These are phyloP conservation scores for Scytalidium sp. DNA, from an alignment of 2,329 filamentous ascomycete genomes.

Conservation along the genomic window DNA sequence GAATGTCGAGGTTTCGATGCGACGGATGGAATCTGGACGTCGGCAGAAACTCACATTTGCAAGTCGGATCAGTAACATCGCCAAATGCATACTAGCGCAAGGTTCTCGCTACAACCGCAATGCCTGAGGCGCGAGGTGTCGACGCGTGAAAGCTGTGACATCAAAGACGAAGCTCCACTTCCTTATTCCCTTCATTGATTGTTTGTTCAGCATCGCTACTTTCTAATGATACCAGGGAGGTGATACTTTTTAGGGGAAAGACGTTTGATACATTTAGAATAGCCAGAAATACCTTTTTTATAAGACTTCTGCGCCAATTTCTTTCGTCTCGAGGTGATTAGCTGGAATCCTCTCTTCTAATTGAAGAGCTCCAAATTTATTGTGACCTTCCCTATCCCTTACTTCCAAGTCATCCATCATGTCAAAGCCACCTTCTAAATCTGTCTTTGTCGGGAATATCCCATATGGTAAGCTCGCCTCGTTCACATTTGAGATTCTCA, in stretches of 20 bases:
- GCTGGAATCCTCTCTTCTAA: background rate
- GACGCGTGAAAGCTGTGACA: background rate
- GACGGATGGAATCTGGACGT: constrained; percentile 3
- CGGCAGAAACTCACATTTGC: background rate
- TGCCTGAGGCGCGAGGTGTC: background rate
- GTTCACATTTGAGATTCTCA: background rate
- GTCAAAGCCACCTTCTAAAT: constrained; percentile 71
- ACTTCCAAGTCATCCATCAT: constrained; percentile 17
- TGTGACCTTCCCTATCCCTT: background rate
- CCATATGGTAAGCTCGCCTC: constrained; percentile 64
- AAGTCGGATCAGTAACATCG: background rate
- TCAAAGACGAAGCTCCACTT: background rate
- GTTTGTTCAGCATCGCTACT: background rate
- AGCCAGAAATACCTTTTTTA: constrained; percentile 29
- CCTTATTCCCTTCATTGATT: background rate
- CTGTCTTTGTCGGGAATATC: constrained; percentile 84
- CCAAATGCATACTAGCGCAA: background rate
- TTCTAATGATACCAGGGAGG: background rate
- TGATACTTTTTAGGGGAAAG: background rate
- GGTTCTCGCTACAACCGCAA: background rate
- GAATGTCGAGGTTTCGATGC: constrained; percentile 1
- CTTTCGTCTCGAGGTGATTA: constrained; percentile 19
- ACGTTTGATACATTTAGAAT: constrained; percentile 22
- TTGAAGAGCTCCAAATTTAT: background rate
- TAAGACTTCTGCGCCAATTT: constrained; percentile 32